Percentiles rank a stretch among this genome's conserved stretches.
These are phyloP conservation scores for Cyclanthera cordifolia DNA, from an alignment of 306 rosid species.

Conservation along the genomic window DNA sequence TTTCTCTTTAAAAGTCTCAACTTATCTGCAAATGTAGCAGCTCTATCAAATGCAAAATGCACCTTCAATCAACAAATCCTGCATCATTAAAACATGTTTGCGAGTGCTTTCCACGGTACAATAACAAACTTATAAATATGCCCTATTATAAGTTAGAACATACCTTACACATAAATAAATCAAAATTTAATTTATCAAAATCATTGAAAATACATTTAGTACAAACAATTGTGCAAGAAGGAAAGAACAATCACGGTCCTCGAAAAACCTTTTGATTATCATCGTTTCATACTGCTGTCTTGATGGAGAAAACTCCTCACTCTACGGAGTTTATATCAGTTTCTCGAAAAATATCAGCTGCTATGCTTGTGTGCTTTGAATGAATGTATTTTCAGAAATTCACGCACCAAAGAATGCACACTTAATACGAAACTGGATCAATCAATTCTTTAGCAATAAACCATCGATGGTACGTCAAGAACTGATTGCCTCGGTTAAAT, in stretches of 20 bases:
- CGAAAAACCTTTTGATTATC: background rate
- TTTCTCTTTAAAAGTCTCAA: too few species aligned
- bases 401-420: background rate
- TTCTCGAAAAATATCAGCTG: background rate
- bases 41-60: background rate
- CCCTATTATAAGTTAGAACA: too few species aligned
- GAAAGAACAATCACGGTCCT: background rate
- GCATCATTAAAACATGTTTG: background rate
- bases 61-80: background rate
- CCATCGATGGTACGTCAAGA: slow-evolving; percentile 26
- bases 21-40: background rate
- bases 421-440: background rate
- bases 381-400: background rate
- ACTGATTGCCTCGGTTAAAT: slow-evolving; percentile 39
- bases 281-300: background rate
- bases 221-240: background rate
- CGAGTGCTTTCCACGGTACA: background rate
- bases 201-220: background rate
- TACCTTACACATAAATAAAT: background rate
- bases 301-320: background rate
- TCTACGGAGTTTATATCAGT: background rate
- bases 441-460: background rate
- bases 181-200: background rate
- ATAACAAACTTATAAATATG: background rate
- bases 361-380: background rate